Evolutionary conservation across 768 basidiomycete species (phyloP).

Genomic region (Lentinula guzmanii): DNA sequence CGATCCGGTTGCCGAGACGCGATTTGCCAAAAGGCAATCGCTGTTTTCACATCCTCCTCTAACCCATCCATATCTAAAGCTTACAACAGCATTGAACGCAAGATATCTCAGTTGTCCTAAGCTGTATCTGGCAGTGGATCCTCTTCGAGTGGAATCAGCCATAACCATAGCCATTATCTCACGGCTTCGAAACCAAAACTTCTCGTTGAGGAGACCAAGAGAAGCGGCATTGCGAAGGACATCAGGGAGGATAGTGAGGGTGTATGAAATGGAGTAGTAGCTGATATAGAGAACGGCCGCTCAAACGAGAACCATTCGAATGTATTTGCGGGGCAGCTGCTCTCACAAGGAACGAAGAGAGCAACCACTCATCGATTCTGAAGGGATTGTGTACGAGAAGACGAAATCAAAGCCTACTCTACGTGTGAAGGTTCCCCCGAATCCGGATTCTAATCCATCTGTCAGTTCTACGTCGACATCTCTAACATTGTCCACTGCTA

Average conservation of each 20-base stretch:
- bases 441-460: neutral
- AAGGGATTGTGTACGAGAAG: neutral
- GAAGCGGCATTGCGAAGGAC: constrained; percentile 56
- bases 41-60: no score
- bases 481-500: neutral
- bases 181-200: constrained; percentile 55
- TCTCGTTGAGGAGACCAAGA: constrained; percentile 65
- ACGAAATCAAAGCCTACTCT: constrained; percentile 21
- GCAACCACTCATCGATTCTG: neutral
- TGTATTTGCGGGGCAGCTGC: constrained; percentile 32
- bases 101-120: constrained; percentile 69
- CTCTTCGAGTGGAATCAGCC: constrained; percentile 17
- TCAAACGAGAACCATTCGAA: constrained; percentile 71
- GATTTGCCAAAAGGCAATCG: no score
- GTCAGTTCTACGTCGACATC: neutral
- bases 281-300: neutral
- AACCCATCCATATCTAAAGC: constrained; percentile 26
- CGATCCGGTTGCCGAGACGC: no score
- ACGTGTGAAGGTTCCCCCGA: neutral
- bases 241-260: constrained; percentile 60
- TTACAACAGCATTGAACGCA: constrained; percentile 50
- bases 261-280: constrained; percentile 28
- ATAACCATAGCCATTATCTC: constrained; percentile 13
- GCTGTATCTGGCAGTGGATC: constrained; percentile 34
- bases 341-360: neutral